Evolutionary conservation across 495 filamentous ascomycete species (phyloP).

Genomic region (Penicillium pancosmium): DNA sequence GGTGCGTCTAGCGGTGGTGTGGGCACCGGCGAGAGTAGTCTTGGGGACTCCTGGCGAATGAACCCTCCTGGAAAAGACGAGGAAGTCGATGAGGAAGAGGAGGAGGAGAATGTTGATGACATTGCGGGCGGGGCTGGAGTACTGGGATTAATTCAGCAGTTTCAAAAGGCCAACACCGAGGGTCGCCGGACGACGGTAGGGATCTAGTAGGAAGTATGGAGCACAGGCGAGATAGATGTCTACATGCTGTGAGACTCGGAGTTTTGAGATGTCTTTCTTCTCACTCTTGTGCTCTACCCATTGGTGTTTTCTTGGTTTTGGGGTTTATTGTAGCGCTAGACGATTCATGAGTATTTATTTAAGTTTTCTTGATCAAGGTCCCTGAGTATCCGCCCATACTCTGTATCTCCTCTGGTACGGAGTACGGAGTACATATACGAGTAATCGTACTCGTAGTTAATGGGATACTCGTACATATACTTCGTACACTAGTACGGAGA

Average conservation of each 20-base stretch:
- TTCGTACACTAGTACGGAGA: background rate
- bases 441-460: too few relatives aligned
- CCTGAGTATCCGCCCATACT: too few relatives aligned
- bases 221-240: too few relatives aligned
- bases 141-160: conserved; percentile 85
- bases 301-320: background rate
- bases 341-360: background rate
- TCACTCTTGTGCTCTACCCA: background rate
- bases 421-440: too few relatives aligned
- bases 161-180: conserved; percentile 80
- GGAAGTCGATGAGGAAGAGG: conserved; percentile 48
- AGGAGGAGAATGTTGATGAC: conserved; percentile 53
- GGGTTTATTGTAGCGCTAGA: background rate
- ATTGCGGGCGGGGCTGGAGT: conserved; percentile 61
- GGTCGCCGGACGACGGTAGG: conserved; percentile 49
- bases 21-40: conserved; percentile 56
- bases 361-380: too few relatives aligned
- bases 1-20: conserved; percentile 45
- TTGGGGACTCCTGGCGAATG: conserved; percentile 68
- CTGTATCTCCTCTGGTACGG: too few relatives aligned
- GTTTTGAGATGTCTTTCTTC: background rate
- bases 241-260: too few relatives aligned
- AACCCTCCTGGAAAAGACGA: conserved; percentile 51
- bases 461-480: too few relatives aligned
- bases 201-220: conserved; percentile 24